Conservation (phyloP, 1,284 basidiomycete genomes). For the Fomitopsis pinicola region DNA sequence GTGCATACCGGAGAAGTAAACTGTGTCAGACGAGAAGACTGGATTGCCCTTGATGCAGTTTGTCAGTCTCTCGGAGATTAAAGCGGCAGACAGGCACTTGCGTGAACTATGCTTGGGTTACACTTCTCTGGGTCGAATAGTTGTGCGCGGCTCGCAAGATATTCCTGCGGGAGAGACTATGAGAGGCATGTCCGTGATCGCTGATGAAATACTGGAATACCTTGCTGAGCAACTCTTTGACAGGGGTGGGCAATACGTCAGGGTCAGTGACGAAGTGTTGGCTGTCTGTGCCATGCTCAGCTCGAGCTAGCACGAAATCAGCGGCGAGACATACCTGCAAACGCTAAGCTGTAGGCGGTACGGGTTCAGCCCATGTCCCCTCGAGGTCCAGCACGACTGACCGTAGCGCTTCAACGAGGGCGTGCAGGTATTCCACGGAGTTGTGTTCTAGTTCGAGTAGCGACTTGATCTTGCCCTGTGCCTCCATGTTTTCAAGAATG, state of each 20-base stretch:
- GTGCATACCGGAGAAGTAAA: slow-evolving; percentile 78
- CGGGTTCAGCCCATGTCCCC: slow-evolving; percentile 14
- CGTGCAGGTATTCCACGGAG: slow-evolving; percentile 83
- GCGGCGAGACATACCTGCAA: slow-evolving; percentile 49
- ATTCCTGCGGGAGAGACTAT: slow-evolving; percentile 48
- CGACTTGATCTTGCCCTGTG: slow-evolving; percentile 64
- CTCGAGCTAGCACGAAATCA: neutral
- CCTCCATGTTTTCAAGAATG: slow-evolving; percentile 84
- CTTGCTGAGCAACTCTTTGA: slow-evolving; percentile 77
- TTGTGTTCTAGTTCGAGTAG: slow-evolving; percentile 84
- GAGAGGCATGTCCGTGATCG: neutral
- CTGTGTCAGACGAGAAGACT: slow-evolving; percentile 82
- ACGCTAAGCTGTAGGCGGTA: slow-evolving; percentile 54
- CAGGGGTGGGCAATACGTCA: slow-evolving; percentile 67
- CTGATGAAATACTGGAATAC: slow-evolving; percentile 30
- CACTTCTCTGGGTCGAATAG: slow-evolving; percentile 72
- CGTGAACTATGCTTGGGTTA: slow-evolving; percentile 65
- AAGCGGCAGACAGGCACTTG: slow-evolving; percentile 26
- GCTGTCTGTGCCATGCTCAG: slow-evolving; percentile 51
- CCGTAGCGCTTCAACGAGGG: slow-evolving; percentile 81
- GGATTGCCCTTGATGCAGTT: slow-evolving; percentile 62
- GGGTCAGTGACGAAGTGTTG: slow-evolving; percentile 91
- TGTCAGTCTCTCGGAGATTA: neutral
- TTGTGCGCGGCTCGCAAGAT: slow-evolving; percentile 76
- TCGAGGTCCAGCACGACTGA: slow-evolving; percentile 27